phyloP scores from a whole-genome alignment of 1,284 basidiomycete species.

The Microstroma glucosiphilum region DNA sequence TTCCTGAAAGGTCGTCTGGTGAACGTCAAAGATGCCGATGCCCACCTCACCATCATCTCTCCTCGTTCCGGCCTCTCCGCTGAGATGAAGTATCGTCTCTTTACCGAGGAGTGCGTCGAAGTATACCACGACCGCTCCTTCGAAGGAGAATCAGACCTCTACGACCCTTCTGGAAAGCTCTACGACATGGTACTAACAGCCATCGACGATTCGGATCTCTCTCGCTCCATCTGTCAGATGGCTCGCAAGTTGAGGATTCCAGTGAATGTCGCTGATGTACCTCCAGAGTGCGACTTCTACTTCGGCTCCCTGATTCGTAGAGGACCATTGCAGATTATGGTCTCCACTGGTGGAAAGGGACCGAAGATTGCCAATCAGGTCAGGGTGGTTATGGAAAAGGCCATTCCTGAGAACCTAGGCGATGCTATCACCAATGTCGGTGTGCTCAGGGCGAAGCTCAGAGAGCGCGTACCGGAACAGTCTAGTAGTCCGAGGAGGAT shows the following conservation, averaged over 20 bases:
- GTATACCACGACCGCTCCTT: slow-evolving; percentile 50
- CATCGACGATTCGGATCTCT: slow-evolving; percentile 74
- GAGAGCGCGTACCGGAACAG: slow-evolving; percentile 70
- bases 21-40: slow-evolving; percentile 47
- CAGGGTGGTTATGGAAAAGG: slow-evolving; percentile 63
- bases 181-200: slow-evolving; percentile 91
- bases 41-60: slow-evolving; percentile 43
- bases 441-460: slow-evolving; percentile 62
- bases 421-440: slow-evolving; percentile 77
- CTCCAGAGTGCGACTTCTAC: slow-evolving; percentile 84
- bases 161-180: slow-evolving; percentile 38
- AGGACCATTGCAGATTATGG: slow-evolving; percentile 88
- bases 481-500: slow-evolving; percentile 69
- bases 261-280: slow-evolving; percentile 94
- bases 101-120: slow-evolving; percentile 28
- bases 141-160: slow-evolving; percentile 17
- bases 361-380: slow-evolving; percentile 85
- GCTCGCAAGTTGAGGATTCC: slow-evolving; percentile 69
- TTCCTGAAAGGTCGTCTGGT: slow-evolving; percentile 33
- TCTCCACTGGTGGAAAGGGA: slow-evolving; percentile 89
- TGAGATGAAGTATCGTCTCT: slow-evolving; percentile 43
- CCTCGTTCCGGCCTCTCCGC: slow-evolving; percentile 38
- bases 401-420: slow-evolving; percentile 68
- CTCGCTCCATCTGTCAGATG: slow-evolving; percentile 64
- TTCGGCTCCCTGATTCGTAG: slow-evolving; percentile 88